phyloP scores from a whole-genome alignment of 768 basidiomycete genomes.

The Dacryopinax primogenitus region DNA sequence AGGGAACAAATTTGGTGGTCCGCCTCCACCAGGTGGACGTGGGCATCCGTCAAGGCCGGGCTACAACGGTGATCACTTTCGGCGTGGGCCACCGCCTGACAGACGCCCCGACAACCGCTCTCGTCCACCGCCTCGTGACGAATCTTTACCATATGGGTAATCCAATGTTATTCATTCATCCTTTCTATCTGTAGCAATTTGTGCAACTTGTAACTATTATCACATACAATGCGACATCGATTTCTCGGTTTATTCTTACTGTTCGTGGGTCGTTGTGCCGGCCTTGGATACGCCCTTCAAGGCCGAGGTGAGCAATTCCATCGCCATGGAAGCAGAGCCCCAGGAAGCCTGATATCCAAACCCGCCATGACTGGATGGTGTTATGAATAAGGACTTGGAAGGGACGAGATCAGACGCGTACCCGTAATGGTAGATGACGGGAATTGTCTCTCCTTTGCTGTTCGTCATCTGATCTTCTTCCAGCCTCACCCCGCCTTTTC shows the following conservation, averaged over 20 bases:
- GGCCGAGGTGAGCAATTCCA: constrained; percentile 25
- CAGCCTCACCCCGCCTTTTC: constrained; percentile 56
- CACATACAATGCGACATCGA: background rate
- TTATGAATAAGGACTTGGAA: background rate
- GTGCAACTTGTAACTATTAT: background rate
- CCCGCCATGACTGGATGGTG: constrained; percentile 42
- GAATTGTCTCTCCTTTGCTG: constrained; percentile 27
- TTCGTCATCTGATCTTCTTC: constrained; percentile 34
- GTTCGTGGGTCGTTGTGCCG: background rate
- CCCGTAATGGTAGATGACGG: constrained; percentile 55
- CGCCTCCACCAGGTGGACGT: background rate
- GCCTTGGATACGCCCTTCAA: background rate
- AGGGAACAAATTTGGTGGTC: background rate
- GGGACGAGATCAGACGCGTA: constrained; percentile 23
- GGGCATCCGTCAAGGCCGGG: background rate
- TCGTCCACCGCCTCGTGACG: background rate
- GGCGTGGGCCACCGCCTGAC: background rate
- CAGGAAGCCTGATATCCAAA: constrained; percentile 53
- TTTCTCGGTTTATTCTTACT: background rate
- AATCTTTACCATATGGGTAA: background rate
- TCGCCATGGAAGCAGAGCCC: constrained; percentile 44
- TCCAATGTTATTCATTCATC: background rate
- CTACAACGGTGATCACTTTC: background rate
- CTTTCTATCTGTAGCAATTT: constrained; percentile 1
- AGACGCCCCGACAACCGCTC: background rate